A percentile compares a stretch with the other conserved stretches of the same genome.
Evolutionary conservation across 495 filamentous ascomycete genomes (phyloP).

Genomic region (Cetradonia linearis): DNA sequence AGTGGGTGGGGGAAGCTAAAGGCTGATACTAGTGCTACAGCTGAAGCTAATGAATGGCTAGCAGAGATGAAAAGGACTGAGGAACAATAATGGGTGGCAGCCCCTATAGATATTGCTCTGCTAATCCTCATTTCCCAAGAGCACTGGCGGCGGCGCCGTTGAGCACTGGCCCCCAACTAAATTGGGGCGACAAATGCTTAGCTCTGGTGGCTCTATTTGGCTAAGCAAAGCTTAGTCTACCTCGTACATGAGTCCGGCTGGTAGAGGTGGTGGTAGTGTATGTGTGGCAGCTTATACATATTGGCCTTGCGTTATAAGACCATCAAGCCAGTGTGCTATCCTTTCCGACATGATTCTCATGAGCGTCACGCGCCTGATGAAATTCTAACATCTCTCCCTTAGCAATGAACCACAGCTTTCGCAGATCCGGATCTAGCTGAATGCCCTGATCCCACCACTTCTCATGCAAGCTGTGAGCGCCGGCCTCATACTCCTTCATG

Average conservation of each 20-base stretch:
- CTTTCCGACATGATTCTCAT: not conserved
- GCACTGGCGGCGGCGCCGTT: too few relatives aligned
- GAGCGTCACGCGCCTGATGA: not conserved
- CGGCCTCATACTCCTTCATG: constrained; percentile 30
- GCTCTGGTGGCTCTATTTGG: too few relatives aligned
- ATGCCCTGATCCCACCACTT: constrained; percentile 32
- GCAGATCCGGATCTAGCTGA: constrained; percentile 7
- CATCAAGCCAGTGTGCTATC: not conserved
- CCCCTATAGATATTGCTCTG: too few relatives aligned
- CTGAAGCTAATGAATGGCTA: too few relatives aligned
- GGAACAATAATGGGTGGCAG: too few relatives aligned
- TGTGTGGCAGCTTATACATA: not conserved
- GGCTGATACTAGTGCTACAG: too few relatives aligned
- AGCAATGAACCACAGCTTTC: constrained; percentile 13
- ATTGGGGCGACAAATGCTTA: too few relatives aligned
- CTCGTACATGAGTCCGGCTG: not conserved
- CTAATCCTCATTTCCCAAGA: too few relatives aligned
- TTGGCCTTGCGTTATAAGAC: not conserved
- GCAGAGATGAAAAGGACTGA: too few relatives aligned
- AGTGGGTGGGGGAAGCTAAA: too few relatives aligned
- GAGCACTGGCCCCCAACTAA: too few relatives aligned
- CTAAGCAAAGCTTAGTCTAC: not conserved
- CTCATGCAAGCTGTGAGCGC: constrained; percentile 33
- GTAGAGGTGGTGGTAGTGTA: not conserved
- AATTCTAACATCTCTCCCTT: constrained; percentile 19